Base-by-base conservation (phyloP, 2,329 filamentous ascomycete genomes). In the Blumeriella jaapii region DNA sequence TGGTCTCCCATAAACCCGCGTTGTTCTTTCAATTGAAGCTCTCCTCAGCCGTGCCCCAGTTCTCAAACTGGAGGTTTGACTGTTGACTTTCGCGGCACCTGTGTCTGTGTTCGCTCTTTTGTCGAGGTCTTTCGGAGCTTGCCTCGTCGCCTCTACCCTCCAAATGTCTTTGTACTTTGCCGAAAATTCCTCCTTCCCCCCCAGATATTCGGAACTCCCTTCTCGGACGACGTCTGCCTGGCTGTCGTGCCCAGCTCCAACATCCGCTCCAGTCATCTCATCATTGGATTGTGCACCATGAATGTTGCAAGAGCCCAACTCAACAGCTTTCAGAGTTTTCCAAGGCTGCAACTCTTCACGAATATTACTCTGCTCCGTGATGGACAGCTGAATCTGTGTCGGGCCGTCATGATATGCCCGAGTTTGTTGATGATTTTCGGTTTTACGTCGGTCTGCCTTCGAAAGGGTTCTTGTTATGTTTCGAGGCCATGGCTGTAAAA, bases 401-500 rank as follows among this genome's bases (percentile, higher is more conserved):
- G n/a, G n/a, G n/a, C n/a, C n/a, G n/a, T n/a, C n/a, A n/a, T n/a
- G n/a, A n/a, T n/a, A n/a, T n/a, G n/a, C n/a, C n/a, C n/a, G n/a
- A n/a, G n/a, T n/a, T n/a, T n/a, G n/a, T n/a, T n/a, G n/a, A n/a
- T n/a, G n/a, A n/a, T n/a, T n/a, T n/a, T n/a, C n/a, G n/a, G n/a
- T n/a, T n/a, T n/a, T n/a, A n/a, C n/a, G n/a, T n/a, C n/a, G n/a
- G 9, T 6, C 26, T 20, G 25, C 13, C 14, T 11, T 23, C 30
- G 30, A 26, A 36, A 26, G 29, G 16, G 12, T 27, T n/a, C 30
- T 26, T 12, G 22, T 12, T n/a, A 12, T 12, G 11, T 14, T 24
- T 22, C 16, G 16, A 13, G 54, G 50, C 52, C 55, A 57, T 54
- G 50, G 46, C 39, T 47, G 36, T 26, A 55, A 55, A 14, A 53